A percentile compares a stretch with the other conserved stretches of the same genome.
phyloP scores from a whole-genome alignment of 2,329 filamentous ascomycete genomes.

The Phialophora chinensis region DNA sequence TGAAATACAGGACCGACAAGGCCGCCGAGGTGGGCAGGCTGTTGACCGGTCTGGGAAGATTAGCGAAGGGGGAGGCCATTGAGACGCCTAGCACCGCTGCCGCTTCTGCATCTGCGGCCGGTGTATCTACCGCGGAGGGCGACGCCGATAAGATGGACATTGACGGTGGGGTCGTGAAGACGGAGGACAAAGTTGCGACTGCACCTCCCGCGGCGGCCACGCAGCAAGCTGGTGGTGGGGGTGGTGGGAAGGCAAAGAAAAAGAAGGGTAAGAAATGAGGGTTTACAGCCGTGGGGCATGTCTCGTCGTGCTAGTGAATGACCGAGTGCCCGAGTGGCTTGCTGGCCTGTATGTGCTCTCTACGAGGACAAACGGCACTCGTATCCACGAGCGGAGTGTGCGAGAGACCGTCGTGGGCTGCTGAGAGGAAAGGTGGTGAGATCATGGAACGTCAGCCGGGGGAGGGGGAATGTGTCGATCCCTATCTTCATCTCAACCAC shows the following conservation, averaged over 20 bases:
- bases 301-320: neutral
- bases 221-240: conserved; percentile 27
- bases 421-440: neutral
- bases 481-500: neutral
- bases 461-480: neutral
- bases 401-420: neutral
- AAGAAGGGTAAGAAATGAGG: conserved; percentile 40
- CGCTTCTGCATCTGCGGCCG: conserved; percentile 47
- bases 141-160: conserved; percentile 40
- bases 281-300: neutral
- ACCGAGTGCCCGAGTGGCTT: neutral
- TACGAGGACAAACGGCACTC: neutral
- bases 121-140: conserved; percentile 22
- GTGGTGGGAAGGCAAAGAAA: conserved; percentile 35
- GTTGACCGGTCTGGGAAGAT: conserved; percentile 74
- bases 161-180: conserved; percentile 27
- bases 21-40: conserved; percentile 86
- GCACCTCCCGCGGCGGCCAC: conserved; percentile 23
- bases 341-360: neutral
- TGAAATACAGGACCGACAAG: conserved; percentile 93
- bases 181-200: conserved; percentile 28
- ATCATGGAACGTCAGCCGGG: neutral
- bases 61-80: conserved; percentile 73
- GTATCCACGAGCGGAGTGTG: neutral
- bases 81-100: conserved; percentile 42